Percentiles rank a stretch among this genome's conserved stretches.
phyloP scores from a whole-genome alignment of 1,284 basidiomycete species.

The Bondarzewia mesenterica region DNA sequence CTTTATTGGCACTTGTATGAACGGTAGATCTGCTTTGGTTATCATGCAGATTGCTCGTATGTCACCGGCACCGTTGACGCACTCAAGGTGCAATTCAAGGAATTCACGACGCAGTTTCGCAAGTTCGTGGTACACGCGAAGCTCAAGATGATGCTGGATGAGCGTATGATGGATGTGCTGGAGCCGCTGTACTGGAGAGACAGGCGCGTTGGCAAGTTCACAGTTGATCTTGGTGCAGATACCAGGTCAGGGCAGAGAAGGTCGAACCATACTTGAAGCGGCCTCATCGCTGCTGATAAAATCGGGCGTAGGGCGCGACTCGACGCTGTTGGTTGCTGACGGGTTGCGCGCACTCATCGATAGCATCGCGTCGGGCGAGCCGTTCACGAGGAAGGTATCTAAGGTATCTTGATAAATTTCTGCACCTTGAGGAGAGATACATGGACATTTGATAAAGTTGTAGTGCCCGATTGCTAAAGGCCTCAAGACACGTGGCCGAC shows the following conservation, averaged over 20 bases:
- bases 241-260: conserved; percentile 65
- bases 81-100: conserved; percentile 87
- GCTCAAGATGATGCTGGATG: conserved; percentile 89
- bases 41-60: no score
- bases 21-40: no score
- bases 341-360: conserved; percentile 87
- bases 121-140: conserved; percentile 85
- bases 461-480: no score
- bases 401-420: no score
- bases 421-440: no score
- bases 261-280: conserved; percentile 88
- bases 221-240: conserved; percentile 59
- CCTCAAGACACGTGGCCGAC: no score
- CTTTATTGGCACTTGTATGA: no score
- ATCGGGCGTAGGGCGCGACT: conserved; percentile 91
- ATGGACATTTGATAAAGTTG: no score
- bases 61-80: conserved; percentile 94
- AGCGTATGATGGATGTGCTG: conserved; percentile 93
- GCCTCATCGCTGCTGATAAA: conserved; percentile 91
- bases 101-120: conserved; percentile 78
- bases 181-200: conserved; percentile 98
- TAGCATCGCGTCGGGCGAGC: conserved; percentile 79
- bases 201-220: conserved; percentile 75
- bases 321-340: conserved; percentile 93
- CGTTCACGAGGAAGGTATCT: no score